Evolutionary conservation across 352 stramenopile species (phyloP), one percentile per base, ranked within the genome.

Genomic region (Globisporangium recalcitrans): DNA sequence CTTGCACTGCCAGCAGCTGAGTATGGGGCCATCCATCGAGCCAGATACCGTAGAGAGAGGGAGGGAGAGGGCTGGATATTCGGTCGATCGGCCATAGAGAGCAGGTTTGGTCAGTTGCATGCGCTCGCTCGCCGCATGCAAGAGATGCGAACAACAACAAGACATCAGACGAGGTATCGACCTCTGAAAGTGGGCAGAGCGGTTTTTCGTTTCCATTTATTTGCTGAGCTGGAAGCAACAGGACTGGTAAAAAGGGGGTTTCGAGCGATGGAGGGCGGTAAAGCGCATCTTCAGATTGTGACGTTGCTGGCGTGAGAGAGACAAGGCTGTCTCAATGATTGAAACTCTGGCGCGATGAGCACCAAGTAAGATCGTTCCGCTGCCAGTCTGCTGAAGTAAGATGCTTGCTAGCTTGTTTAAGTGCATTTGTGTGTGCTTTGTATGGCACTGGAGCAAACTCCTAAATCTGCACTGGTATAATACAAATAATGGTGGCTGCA

Each of bases 281-380:
- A 27, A 49, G n/a, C 5, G 8, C 22, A 31, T 14, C 16, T 55
- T 53, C 24, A 32, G 27, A 40, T 55, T 55, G 49, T 55, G 49
- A 24, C 49, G 26, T 52, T 52, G 46, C 21, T 52, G n/a, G 46
- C 27, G 48, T 36, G 49, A 55, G 46, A 52, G 49, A 55, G 49
- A 55, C 49, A 55, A 26, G 49, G 49, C 49, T 13, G 49, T 40
- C 19, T 55, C 49, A 36, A 22, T 14, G 48, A 14, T 38, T 36
- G 48, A 27, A 31, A 26, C 29, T 8, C 38, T 14, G 6, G n/a
- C 19, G 40, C 40, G 49, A 55, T 40, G 26, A 46, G 38, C 16
- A 55, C 27, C 27, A 31, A 9, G 4, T 11, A 32, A 55, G 27
- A 32, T 55, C 27, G 16, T 26, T 54, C 7, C 46, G 38, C 38